Evolutionary conservation across 1,284 basidiomycete species (phyloP), one percentile per base, ranked within the genome.

Genomic region (Trichosporon coremiiforme): DNA sequence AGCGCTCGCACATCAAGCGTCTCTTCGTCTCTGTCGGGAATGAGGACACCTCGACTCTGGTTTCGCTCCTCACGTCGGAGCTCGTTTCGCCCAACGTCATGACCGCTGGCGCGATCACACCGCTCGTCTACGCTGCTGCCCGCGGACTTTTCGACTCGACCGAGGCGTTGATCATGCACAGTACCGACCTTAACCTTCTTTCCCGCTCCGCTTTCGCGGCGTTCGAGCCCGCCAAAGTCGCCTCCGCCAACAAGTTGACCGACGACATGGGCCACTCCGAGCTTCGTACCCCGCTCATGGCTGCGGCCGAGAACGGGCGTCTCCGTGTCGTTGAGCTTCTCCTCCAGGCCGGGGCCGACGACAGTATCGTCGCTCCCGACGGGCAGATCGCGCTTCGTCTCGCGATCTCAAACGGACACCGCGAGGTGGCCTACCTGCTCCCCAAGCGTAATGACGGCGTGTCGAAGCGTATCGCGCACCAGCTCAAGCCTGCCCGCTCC

Each of bases 281-380:
- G n/a, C 22, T 7, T 10, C 20, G 20, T 13, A 91, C 93, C 0
- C 87, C 93, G 17, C 81, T 96, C 35, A 93, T 95, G 77, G 85
- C 95, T 0, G 93, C 93, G 0, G 88, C 89, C 17, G 93, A 94
- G 77, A 85, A 92, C 78, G 94, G 94, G 0, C 86, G 89, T 73
- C 68, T 85, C 4, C 84, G 85, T 0, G 83, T 88, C 0, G 90
- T 91, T 4, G 82, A 86, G 73, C 68, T 89, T 1, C 82, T 95
- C 29, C 78, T 95, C 20, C 76, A 82, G 17, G 84, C 85, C 62
- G 92, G 91, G 0, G 93, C 90, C 6, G 87, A 93, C 76, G 71
- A 73, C 35, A 31, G 13, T 0, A 13, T 67, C 15, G 20, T 70
- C 17, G 69, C 69, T 1, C 64, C 69, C 0, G 71, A 73, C 50